phyloP scores from a whole-genome alignment of 371 early-diverging fungal genomes.

The Haplosporangium sp. region DNA sequence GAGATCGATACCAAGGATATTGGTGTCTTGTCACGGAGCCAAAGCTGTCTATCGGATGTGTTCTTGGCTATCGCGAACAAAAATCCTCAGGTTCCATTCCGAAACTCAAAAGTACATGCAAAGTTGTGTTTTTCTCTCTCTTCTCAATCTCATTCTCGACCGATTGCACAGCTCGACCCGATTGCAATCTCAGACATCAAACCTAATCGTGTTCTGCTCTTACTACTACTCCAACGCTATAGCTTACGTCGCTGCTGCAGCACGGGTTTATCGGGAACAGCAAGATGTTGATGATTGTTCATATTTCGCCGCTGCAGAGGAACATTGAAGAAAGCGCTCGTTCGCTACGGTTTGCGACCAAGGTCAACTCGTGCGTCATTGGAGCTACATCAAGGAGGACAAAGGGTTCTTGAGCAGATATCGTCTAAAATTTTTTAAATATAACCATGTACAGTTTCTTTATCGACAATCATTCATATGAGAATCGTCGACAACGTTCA shows the following conservation, averaged over 20 bases:
- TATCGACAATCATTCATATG: no score
- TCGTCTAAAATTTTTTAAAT: no score
- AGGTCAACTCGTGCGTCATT: conserved; percentile 66
- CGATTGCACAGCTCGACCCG: neutral
- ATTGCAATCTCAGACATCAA: neutral
- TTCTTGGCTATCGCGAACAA: conserved; percentile 85
- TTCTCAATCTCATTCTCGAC: neutral
- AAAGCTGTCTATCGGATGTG: conserved; percentile 92
- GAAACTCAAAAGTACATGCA: conserved; percentile 84
- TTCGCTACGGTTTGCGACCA: conserved; percentile 95
- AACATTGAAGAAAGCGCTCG: conserved; percentile 87
- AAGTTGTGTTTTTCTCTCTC: neutral
- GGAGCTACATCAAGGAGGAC: neutral
- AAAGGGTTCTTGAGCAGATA: neutral
- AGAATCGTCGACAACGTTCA: no score
- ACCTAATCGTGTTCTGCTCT: neutral
- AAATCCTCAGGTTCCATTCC: conserved; percentile 90
- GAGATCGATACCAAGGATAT: conserved; percentile 83
- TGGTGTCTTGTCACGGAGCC: conserved; percentile 94
- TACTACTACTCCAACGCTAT: neutral
- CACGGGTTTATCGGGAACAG: conserved; percentile 91
- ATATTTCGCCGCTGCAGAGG: conserved; percentile 80
- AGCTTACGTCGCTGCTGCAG: conserved; percentile 90
- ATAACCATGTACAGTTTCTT: no score
- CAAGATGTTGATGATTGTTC: conserved; percentile 98